Conservation (phyloP, 768 basidiomycete genomes). For the Lyophyllum decastes region DNA sequence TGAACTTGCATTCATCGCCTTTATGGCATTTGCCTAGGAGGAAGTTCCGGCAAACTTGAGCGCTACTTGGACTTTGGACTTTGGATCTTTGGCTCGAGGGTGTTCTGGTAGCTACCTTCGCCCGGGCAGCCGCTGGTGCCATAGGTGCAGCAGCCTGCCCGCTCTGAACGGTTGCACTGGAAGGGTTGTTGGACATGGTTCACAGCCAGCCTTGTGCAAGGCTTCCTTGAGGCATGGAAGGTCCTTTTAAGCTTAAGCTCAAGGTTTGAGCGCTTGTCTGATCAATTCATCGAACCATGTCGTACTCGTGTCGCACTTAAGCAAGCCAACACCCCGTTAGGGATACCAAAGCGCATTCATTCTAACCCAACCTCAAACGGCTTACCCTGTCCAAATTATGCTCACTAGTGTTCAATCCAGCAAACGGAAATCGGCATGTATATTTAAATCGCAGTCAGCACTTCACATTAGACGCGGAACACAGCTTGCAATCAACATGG, state of each 20-base stretch:
- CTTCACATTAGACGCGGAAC: background rate
- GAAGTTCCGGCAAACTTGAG: background rate
- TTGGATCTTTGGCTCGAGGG: background rate
- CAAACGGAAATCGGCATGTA: background rate
- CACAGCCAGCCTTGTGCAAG: background rate
- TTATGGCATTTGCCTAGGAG: conserved; percentile 1
- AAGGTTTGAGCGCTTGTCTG: background rate
- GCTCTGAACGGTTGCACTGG: background rate
- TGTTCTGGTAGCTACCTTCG: background rate
- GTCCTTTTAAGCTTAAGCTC: background rate
- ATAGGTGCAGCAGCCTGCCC: background rate
- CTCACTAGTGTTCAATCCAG: too few relatives aligned
- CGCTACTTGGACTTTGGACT: background rate
- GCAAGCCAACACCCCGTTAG: background rate
- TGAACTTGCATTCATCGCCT: conserved; percentile 5
- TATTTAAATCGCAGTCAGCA: background rate
- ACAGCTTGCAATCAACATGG: background rate
- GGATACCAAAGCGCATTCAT: too few relatives aligned
- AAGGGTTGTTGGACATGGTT: background rate
- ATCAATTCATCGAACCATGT: background rate
- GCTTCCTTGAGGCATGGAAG: background rate
- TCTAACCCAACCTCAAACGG: too few relatives aligned
- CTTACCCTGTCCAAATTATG: too few relatives aligned
- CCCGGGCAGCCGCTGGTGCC: background rate
- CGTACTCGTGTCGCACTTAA: background rate